Evolutionary conservation across 371 early-diverging fungal genomes (phyloP).

Genomic region (Chytridium lagenaria): DNA sequence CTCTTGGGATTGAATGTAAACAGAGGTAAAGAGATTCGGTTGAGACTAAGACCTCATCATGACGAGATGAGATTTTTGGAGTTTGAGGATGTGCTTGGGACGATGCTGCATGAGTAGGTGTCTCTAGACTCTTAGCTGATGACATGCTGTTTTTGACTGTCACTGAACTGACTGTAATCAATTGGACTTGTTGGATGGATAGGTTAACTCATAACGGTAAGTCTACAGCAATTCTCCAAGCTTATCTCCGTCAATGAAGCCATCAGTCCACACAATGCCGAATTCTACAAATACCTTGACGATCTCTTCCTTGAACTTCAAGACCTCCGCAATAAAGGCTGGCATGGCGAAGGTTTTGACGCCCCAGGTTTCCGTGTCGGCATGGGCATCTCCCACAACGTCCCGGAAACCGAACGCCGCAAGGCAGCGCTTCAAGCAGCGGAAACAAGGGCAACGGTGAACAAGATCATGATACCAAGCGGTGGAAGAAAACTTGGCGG

Average conservation of each 20-base stretch:
- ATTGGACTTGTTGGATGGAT: too few relatives aligned
- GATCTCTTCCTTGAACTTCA: slow-evolving; percentile 64
- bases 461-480: slow-evolving; percentile 54
- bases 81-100: slow-evolving; percentile 66
- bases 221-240: background rate
- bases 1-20: slow-evolving; percentile 69
- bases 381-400: slow-evolving; percentile 34
- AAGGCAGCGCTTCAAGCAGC: slow-evolving; percentile 56
- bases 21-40: slow-evolving; percentile 60
- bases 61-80: slow-evolving; percentile 59
- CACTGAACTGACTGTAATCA: too few relatives aligned
- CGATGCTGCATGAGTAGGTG: slow-evolving; percentile 70
- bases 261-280: slow-evolving; percentile 67
- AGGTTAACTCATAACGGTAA: slow-evolving; percentile 63
- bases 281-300: slow-evolving; percentile 65
- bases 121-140: background rate
- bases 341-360: slow-evolving; percentile 61
- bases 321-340: slow-evolving; percentile 50
- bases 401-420: slow-evolving; percentile 40
- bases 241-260: slow-evolving; percentile 38
- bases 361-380: slow-evolving; percentile 50
- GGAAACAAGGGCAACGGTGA: slow-evolving; percentile 49
- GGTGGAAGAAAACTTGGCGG: slow-evolving; percentile 63
- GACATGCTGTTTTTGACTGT: background rate
- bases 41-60: slow-evolving; percentile 61